Base-by-base conservation (phyloP, 805 yeast genomes). In the Candida quercuum region DNA sequence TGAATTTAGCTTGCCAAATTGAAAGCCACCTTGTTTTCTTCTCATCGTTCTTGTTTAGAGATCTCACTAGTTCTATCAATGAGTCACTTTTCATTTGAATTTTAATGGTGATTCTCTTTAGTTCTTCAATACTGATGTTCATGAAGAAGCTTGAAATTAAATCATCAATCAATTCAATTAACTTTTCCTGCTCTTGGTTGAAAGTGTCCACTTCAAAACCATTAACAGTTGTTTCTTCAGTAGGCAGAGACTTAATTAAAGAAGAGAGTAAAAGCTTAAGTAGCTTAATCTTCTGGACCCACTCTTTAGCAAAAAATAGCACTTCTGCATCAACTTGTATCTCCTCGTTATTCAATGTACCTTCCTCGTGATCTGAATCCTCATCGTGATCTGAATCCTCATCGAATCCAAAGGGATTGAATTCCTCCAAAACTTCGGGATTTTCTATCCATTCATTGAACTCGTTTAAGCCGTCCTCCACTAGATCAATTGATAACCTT, bases 371-470 rank as follows among this genome's bases (percentile, higher is more conserved):
- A 5, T 52, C 62, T 3, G 51, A 54, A 3, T 56, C 59, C 1
- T 52, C 60, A 3, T 56, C 62, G 7, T 51, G 61, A 5, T 49
- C 63, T 5, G 59, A 65, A 4, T 47, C 48, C 12, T 43, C 49
- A 5, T 42, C 54, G 10, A 68, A 48, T 2, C 76, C 81, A 51
- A 75, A 77, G 2, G 78, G 79, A 57, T 76, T 78, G 9, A 64
- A 71, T 32, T 68, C 73, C 26, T 63, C 51, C 22, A 49, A 40
- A 8, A 60, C 61, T 12, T 61, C 62, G 0, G 89, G 91, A 43
- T 79, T 69, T 40, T 76, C 75, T 3, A 79, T 51, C 86, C 91
- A 85, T 40, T 76, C 86, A 16, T 66, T 75, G 35, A 82, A 69
- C 49, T 86, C 94, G 9, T 69, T 73, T n/a, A 73, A 57, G 0